Evolutionary conservation across 2,329 filamentous ascomycete species (phyloP).

Genomic region (Paradendryphiella salina): DNA sequence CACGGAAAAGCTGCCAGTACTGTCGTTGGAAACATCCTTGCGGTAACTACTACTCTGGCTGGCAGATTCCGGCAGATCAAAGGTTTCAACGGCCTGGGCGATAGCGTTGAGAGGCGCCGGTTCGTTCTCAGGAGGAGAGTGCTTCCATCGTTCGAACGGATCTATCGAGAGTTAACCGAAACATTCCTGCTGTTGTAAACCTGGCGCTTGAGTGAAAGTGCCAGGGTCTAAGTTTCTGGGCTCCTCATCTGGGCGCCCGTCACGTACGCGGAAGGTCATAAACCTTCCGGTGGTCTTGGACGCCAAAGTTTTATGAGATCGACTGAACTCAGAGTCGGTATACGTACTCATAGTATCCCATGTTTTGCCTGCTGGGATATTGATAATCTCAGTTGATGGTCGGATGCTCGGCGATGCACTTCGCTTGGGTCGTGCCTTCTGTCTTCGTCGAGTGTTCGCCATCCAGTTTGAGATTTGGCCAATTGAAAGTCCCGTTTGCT

Average conservation of each 20-base stretch:
- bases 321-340: constrained; percentile 18
- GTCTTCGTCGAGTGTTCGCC: constrained; percentile 81
- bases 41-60: constrained; percentile 48
- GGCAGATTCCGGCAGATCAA: constrained; percentile 36
- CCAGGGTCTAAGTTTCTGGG: constrained; percentile 1
- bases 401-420: constrained; percentile 71
- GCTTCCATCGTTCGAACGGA: constrained; percentile 69
- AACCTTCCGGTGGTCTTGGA: constrained; percentile 25
- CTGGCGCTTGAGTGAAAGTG: constrained; percentile 11
- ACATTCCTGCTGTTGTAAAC: constrained; percentile 27
- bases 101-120: constrained; percentile 67
- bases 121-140: constrained; percentile 71
- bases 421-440: constrained; percentile 72
- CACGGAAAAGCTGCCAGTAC: constrained; percentile 54
- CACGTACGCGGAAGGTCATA: constrained; percentile 26
- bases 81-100: constrained; percentile 59
- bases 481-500: constrained; percentile 77
- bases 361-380: constrained; percentile 70
- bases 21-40: constrained; percentile 56
- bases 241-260: constrained; percentile 2
- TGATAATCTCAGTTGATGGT: constrained; percentile 65
- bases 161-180: constrained; percentile 56
- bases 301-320: constrained; percentile 23
- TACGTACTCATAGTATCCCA: constrained; percentile 50
- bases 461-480: constrained; percentile 91